Evolutionary conservation across 768 basidiomycete genomes (phyloP), one percentile per base, ranked within the genome.

Genomic region (Pholiota microspora): DNA sequence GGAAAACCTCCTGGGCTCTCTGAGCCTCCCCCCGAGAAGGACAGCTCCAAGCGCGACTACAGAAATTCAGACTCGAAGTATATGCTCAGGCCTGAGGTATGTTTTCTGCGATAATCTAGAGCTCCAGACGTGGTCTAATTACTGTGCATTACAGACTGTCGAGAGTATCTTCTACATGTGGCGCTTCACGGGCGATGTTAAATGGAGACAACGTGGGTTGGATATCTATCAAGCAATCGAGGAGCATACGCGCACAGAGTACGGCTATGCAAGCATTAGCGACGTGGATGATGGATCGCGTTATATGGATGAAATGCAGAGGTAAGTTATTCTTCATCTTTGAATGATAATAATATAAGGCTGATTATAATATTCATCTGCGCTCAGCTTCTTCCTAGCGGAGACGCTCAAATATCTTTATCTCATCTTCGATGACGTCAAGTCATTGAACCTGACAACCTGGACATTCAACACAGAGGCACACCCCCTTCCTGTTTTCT

Each of bases 121-220:
- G 28, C 23, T 7, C 15, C 23, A 12, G 23, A 31, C 40, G 31
- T 9, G 24, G 24, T 16, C 29, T 34, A 24, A 13, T 12, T 12
- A 35, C 28, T 51, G 54, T 44, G 35, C 32, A 29, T 53, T 23
- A 52, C 16, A 92, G 88, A 81, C 89, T 8, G 61, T 92, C 2
- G 89, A 53, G 18, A 46, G 42, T 15, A 70, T 92, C 53, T 90
- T 84, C 65, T 62, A 87, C 8, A 66, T 92, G 63, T 90, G 85
- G 82, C 79, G 80, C 48, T 77, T 78, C 12, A 90, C 88, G 0
- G 80, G 83, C 0, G 80, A 91, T 44, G 65, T 69, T 4, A 77
- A 73, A 44, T 91, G 89, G 89, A 75, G 89, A 48, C 83, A 91
- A 54, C 79, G 82, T 27, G 89, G 86, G 1, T 90, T 86, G 78